Evolutionary conservation across 176 grass and related monocot genomes (phyloP).

Genomic region (Phragmites australis): DNA sequence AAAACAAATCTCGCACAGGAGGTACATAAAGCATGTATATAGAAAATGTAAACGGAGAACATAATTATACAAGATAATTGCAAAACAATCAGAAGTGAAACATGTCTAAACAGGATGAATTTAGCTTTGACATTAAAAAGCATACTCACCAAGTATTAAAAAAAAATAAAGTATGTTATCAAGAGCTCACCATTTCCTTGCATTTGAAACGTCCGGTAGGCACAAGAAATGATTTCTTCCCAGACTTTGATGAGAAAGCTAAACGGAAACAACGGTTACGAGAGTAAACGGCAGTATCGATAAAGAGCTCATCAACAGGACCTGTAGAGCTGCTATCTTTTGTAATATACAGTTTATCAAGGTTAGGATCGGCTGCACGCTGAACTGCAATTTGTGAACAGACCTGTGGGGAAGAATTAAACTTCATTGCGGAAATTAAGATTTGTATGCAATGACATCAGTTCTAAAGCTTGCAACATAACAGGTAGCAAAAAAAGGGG

Average conservation of each 20-base stretch:
- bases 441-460: background rate
- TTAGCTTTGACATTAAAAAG: background rate
- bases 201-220: conserved; percentile 80
- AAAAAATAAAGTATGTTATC: conserved; percentile 24
- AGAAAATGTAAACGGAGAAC: background rate
- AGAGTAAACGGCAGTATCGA: conserved; percentile 87
- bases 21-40: background rate
- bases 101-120: conserved; percentile 3
- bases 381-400: conserved; percentile 65
- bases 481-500: background rate
- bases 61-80: background rate
- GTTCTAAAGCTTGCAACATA: background rate
- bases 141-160: conserved; percentile 14
- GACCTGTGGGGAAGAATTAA: conserved; percentile 52
- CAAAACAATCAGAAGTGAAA: background rate
- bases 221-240: conserved; percentile 85
- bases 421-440: conserved; percentile 10
- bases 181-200: conserved; percentile 77
- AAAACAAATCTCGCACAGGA: too few species aligned
- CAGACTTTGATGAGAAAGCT: conserved; percentile 87
- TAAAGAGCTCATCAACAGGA: conserved; percentile 55
- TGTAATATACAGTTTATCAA: conserved; percentile 69
- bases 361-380: conserved; percentile 44
- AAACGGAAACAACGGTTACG: conserved; percentile 95
- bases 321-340: conserved; percentile 60